Evolutionary conservation across 352 stramenopile genomes (phyloP), one percentile per base, ranked within the genome.

Genomic region (Phytophthora podocarpi): DNA sequence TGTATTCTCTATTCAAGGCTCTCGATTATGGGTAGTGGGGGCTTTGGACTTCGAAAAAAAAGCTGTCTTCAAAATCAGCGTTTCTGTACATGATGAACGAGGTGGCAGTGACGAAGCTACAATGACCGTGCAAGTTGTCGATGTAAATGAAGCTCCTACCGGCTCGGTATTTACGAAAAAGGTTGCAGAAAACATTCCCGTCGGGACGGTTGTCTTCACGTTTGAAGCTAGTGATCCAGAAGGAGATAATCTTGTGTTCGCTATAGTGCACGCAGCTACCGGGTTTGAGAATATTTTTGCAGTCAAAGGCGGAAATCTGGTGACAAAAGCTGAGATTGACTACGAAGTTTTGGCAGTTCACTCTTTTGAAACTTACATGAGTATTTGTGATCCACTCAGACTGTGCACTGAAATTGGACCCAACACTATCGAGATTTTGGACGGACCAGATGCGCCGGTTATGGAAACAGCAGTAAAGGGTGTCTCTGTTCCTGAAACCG

Each of bases 361-460:
- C 5, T 49, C 30, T 0, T 80, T 81, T 45, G 48, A 49, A 0
- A 9, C 77, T 2, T 70, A 61, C 26, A 35, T 85, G 4, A 49
- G 43, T 9, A 64, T 54, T 4, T 89, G 79, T 31, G 79, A 89
- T 39, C 65, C 76, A n/a, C 50, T 79, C 1, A 52, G 39, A 0
- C 20, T 82, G 2, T 89, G 79, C 31, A 55, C 31, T 13, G 68
- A 78, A 9, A 37, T 82, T 59, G 76, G 74, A 26, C 74, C 74
- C 5, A 84, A 65, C 11, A 56, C 36, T 0, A 35, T 89, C 4
- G 65, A 54, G 9, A 67, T 89, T 18, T 42, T 64, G 2, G 72
- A 89, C 54, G 76, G 43, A 4, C 72, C 76, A 4, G 79, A 89
- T 16, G 51, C 65, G 0, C 79, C 79, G 21, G 61, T 74, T 34